phyloP scores from a whole-genome alignment of 495 filamentous ascomycete species.

The Aspergillus olivimuriae region DNA sequence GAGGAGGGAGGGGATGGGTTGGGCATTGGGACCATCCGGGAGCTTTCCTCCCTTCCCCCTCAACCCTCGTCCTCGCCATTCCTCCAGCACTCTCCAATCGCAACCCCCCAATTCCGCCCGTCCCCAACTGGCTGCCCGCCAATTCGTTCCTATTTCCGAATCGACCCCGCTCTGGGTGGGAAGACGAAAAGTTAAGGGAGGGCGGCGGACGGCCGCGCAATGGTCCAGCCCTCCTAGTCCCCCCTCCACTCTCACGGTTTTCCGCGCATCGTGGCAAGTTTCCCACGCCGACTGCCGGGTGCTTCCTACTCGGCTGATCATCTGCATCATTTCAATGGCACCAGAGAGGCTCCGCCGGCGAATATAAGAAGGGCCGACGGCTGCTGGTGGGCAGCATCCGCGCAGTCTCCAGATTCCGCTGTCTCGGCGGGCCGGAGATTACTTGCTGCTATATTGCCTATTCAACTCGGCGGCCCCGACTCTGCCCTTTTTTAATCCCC shows the following conservation, averaged over 20 bases:
- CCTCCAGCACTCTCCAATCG: conserved; percentile 31
- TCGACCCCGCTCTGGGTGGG: conserved; percentile 46
- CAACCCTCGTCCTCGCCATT: conserved; percentile 30
- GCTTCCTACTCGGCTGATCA: no score
- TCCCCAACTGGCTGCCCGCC: conserved; percentile 31
- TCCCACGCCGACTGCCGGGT: no score
- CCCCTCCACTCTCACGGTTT: conserved; percentile 26
- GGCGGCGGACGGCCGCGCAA: conserved; percentile 23
- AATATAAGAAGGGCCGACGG: background rate
- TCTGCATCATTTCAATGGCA: no score
- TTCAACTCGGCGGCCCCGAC: conserved; percentile 2
- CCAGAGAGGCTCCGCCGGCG: no score
- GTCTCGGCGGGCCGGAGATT: background rate
- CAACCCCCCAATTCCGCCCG: conserved; percentile 31
- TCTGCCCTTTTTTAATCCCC: conserved; percentile 2
- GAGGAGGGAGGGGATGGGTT: conserved; percentile 27
- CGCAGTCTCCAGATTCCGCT: background rate
- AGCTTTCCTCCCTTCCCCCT: conserved; percentile 39
- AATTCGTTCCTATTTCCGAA: conserved; percentile 40
- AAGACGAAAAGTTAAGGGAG: conserved; percentile 27
- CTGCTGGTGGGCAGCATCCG: background rate
- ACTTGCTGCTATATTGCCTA: background rate
- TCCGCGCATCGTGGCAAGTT: conserved; percentile 26
- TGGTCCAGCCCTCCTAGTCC: conserved; percentile 25
- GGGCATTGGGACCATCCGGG: conserved; percentile 44